Evolutionary conservation across 805 yeast genomes (phyloP).

Genomic region (Candida xyloterini): DNA sequence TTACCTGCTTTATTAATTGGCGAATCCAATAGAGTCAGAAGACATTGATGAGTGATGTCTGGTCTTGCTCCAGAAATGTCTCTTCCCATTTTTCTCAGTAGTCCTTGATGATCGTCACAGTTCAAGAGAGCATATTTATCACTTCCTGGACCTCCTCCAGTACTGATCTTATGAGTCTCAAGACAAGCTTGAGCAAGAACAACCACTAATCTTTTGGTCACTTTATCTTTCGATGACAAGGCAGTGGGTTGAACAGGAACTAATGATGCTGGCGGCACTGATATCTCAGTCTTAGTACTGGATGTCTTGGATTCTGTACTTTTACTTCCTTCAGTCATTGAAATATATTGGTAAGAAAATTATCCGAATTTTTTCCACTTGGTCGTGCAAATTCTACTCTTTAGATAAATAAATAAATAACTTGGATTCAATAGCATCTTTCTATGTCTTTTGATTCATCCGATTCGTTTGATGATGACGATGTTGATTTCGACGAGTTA

Average conservation of each 20-base stretch:
- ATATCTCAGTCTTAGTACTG: constrained; percentile 24
- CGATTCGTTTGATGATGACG: constrained; percentile 34
- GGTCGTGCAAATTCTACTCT: constrained; percentile 7
- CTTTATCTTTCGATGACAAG: constrained; percentile 79
- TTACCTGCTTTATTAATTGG: constrained; percentile 97
- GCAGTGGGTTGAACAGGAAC: constrained; percentile 87
- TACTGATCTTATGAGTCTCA: constrained; percentile 87
- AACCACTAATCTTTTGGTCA: constrained; percentile 82
- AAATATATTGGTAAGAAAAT: constrained; percentile 4
- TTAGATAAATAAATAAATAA: not conserved
- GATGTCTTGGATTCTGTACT: constrained; percentile 32
- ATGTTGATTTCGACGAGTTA: constrained; percentile 28
- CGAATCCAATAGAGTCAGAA: constrained; percentile 90
- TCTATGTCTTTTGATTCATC: constrained; percentile 19
- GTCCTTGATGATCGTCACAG: constrained; percentile 98
- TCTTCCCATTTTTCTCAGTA: constrained; percentile 91
- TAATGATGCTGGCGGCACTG: constrained; percentile 55
- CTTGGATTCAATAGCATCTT: not conserved
- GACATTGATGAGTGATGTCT: constrained; percentile 98
- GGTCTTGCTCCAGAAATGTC: constrained; percentile 98
- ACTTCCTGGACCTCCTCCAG: constrained; percentile 67
- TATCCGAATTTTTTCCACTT: constrained; percentile 5
- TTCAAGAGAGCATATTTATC: constrained; percentile 91
- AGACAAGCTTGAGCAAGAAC: constrained; percentile 95
- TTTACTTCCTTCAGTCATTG: constrained; percentile 6